These are phyloP conservation scores for Plasmodium inui DNA, from an alignment of 169 alveolate genomes.

Conservation along the genomic window DNA sequence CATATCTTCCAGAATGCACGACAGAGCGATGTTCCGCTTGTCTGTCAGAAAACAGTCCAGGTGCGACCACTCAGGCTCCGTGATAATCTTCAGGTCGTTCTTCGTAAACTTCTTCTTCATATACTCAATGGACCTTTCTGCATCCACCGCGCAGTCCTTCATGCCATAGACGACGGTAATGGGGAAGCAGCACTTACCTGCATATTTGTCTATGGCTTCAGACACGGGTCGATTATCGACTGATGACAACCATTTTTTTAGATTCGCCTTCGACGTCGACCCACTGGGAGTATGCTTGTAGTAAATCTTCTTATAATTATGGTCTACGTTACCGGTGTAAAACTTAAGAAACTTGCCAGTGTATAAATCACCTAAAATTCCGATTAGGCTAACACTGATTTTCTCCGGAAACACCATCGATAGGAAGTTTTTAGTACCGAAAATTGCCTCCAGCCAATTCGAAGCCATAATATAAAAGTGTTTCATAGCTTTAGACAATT, in stretches of 20 bases:
- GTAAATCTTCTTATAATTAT: not conserved
- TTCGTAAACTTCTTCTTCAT: slow-evolving; percentile 4
- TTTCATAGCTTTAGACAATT: not conserved
- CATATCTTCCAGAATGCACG: slow-evolving; percentile 35
- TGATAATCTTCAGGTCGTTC: slow-evolving; percentile 3
- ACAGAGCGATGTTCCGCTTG: not conserved
- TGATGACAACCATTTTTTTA: slow-evolving; percentile 13
- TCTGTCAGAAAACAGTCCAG: slow-evolving; percentile 29
- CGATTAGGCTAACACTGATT: not conserved
- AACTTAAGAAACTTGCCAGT: slow-evolving; percentile 9
- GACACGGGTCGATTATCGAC: slow-evolving; percentile 15
- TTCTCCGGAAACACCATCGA: slow-evolving; percentile 3
- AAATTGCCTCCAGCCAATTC: not conserved
- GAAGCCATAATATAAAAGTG: not conserved
- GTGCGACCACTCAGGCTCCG: slow-evolving; percentile 17
- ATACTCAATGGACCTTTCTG: slow-evolving; percentile 14
- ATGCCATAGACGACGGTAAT: slow-evolving; percentile 37
- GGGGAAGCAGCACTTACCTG: slow-evolving; percentile 12
- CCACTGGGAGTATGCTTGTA: slow-evolving; percentile 49
- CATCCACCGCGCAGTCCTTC: slow-evolving; percentile 15
- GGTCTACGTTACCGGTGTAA: not conserved
- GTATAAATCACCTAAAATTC: not conserved
- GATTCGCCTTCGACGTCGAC: slow-evolving; percentile 12
- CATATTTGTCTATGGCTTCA: slow-evolving; percentile 36
- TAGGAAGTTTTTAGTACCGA: not conserved